Base-by-base conservation (phyloP, 306 rosid species). In the Cicer judaicum region DNA sequence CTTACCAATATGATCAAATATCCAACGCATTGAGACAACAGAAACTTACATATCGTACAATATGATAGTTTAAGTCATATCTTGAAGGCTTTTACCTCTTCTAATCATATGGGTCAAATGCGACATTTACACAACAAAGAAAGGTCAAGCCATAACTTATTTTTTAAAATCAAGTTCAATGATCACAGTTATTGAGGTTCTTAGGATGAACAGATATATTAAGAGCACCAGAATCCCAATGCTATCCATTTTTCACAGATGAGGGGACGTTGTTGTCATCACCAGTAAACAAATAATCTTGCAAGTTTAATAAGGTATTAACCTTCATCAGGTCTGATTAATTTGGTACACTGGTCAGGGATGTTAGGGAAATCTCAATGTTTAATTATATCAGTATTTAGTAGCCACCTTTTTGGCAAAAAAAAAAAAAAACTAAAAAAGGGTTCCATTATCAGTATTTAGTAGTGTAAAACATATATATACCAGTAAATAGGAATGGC, bases 401-500 rank as follows among this genome's bases (percentile, higher is more conserved):
- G 36, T 29, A 46, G 64, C 73, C 42, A 72, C 52, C 16, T 16
- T 64, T 34, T 18, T 4, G 62, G 16, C 5, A 73, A 72, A 73
- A 10, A 69, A 40, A 10, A 69, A 40, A 38, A 36, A 2, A 29
- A n/a, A 46, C 41, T 65, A 70, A 38, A 65, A 24, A 29, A 50
- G 11, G n/a, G 24, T 65, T 64, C 52, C 1, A 50, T 19, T 75
- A 44, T 13, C 15, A 19, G 29, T 38, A 10, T 43, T 10, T 18
- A 40, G 43, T 34, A 21, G 13, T 10, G 50, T 18, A 64, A 44
- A 43, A 66, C 5, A 66, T 21, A 59, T 18, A 62, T 89, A 43
- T 70, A 94, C 99, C 99, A 92, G 93, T 81, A 94, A 79, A 94
- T 74, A 29, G 97, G 99, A 57, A 94, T 49, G 76, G 99, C 99